phyloP scores from a whole-genome alignment of 2,329 filamentous ascomycete genomes.

The Pseudogymnoascus destructans region DNA sequence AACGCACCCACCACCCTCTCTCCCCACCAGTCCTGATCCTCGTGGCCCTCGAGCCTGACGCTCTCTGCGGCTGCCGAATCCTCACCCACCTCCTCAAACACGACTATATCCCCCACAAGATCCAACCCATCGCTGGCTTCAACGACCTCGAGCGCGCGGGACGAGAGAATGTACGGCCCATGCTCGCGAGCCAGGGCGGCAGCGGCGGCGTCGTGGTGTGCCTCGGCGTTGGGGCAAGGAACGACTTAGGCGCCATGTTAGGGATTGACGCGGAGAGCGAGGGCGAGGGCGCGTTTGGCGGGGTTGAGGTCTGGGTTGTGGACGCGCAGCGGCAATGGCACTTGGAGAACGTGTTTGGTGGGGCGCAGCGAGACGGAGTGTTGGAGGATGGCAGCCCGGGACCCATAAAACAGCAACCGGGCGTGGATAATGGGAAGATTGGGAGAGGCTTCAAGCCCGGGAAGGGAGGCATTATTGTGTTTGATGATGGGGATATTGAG shows the following conservation, averaged over 20 bases:
- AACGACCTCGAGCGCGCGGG: constrained; percentile 73
- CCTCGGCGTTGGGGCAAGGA: constrained; percentile 80
- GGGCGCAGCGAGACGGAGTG: constrained; percentile 39
- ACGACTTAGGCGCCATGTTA: constrained; percentile 70
- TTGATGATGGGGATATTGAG: constrained; percentile 91
- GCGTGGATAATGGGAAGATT: constrained; percentile 63
- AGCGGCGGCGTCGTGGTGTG: constrained; percentile 83
- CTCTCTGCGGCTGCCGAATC: constrained; percentile 89
- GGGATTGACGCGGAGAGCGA: constrained; percentile 56
- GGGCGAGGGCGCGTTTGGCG: constrained; percentile 50
- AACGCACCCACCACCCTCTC: constrained; percentile 74
- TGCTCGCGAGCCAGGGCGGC: constrained; percentile 76
- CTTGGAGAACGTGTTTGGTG: constrained; percentile 81
- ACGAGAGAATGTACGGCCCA: constrained; percentile 64
- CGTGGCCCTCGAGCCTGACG: constrained; percentile 86
- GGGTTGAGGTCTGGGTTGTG: constrained; percentile 91
- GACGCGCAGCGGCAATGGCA: constrained; percentile 93
- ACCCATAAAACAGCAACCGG: constrained; percentile 42
- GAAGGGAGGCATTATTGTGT: constrained; percentile 80
- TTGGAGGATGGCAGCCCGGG: constrained; percentile 26
- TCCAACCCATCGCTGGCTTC: constrained; percentile 89
- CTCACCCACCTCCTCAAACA: constrained; percentile 86
- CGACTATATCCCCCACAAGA: constrained; percentile 96
- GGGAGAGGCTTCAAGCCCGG: constrained; percentile 60
- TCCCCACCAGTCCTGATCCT: constrained; percentile 85